Base-by-base conservation (phyloP, 805 yeast species). In the Cyberlindnera nakhonratchasimensis region DNA sequence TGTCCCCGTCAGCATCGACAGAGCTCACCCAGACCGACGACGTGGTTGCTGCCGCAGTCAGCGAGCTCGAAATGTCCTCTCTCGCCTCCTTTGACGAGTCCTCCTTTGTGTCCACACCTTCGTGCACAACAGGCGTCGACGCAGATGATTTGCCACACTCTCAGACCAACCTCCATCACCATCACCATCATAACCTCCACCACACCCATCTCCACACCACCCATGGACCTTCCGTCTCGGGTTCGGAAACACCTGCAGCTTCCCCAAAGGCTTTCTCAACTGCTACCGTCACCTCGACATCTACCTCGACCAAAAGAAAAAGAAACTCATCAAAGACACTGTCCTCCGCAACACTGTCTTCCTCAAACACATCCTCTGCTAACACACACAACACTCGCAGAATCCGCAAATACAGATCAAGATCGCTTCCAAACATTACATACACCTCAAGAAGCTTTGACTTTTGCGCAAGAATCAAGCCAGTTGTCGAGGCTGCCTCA, bases 351-450 rank as follows among this genome's bases (percentile, higher is more conserved):
- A n/a, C n/a, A n/a, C n/a, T n/a, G n/a, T n/a, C 9, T 7, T 26
- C 29, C n/a, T 7, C 29, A n/a, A n/a, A 32, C 7, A 32, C 24
- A 2, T 32, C 40, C 14, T 28, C 40, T 18, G 12, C 36, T 11
- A 16, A 24, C 13, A 3, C 34, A 13, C 37, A 39, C 18, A 32
- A 25, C 12, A 11, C 40, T 12, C 41, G 31, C 24, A 54, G 48
- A 35, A 47, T 57, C 19, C 54, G 54, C 40, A 57, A 57, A 39
- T 50, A 26, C 34, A 51, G 61, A 47, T 57, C 61, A 12, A 56
- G 55, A 40, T 57, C 61, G 3, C 42, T 57, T 24, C 61, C 61
- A 36, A 57, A 57, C 39, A 51, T 57, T 13, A 14, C 46, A 3
- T 54, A 52, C 29, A 31, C 45, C 14, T 30, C 46, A 19, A 30